Evolutionary conservation across 805 yeast genomes (phyloP).

Genomic region (Candida yuanshanica): DNA sequence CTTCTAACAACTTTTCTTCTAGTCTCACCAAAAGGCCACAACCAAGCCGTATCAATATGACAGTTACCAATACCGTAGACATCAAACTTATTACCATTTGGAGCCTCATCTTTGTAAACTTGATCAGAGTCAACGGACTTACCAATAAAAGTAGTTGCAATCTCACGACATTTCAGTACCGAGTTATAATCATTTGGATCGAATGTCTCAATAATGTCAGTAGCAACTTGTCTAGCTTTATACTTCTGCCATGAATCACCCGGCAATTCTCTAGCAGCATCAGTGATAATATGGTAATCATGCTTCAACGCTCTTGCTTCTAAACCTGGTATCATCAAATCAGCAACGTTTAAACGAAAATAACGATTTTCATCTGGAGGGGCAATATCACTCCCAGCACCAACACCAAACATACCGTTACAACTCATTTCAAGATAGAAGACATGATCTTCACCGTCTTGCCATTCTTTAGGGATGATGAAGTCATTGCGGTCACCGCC

Average conservation of each 20-base stretch:
- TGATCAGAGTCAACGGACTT: constrained; percentile 52
- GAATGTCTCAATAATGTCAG: constrained; percentile 75
- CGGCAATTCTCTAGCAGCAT: constrained; percentile 83
- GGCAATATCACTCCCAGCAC: constrained; percentile 50
- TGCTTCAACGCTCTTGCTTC: constrained; percentile 71
- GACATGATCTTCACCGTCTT: constrained; percentile 45
- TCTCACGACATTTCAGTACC: constrained; percentile 55
- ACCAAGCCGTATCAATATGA: constrained; percentile 97
- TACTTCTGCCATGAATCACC: constrained; percentile 77
- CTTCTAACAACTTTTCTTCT: constrained; percentile 88
- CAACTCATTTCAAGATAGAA: constrained; percentile 89
- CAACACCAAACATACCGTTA: constrained; percentile 90
- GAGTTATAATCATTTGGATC: constrained; percentile 62
- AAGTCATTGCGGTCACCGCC: constrained; percentile 78
- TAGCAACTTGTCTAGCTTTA: constrained; percentile 75
- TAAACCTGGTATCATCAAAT: constrained; percentile 72
- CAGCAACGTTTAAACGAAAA: constrained; percentile 65
- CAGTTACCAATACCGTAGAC: constrained; percentile 91
- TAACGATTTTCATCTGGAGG: constrained; percentile 71
- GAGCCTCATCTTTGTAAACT: constrained; percentile 45
- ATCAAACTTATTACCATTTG: constrained; percentile 31
- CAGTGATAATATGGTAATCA: constrained; percentile 86
- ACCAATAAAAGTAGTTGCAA: constrained; percentile 65
- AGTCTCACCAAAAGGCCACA: constrained; percentile 99
- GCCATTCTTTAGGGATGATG: constrained; percentile 54